Percentiles rank a stretch among this genome's conserved stretches.
Conservation (phyloP, 192 early-diverging fungal genomes). For the Spinellus fusiger region DNA sequence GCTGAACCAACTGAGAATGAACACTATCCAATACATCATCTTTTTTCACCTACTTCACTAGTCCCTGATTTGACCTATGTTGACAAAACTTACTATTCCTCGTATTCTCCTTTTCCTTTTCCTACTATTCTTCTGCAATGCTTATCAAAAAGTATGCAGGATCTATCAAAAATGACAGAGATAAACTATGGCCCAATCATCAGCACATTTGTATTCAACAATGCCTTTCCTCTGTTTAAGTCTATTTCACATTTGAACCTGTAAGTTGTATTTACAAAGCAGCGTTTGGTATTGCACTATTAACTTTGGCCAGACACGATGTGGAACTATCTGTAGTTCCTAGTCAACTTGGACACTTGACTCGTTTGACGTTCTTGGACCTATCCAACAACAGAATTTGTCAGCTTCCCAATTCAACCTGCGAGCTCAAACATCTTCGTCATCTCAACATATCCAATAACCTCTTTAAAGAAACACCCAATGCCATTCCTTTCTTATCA, state of each 20-base stretch:
- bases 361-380: slow-evolving; percentile 61
- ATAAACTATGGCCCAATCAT: not conserved
- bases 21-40: slow-evolving; percentile 11
- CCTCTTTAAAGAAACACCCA: slow-evolving; percentile 49
- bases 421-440: slow-evolving; percentile 54
- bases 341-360: slow-evolving; percentile 50
- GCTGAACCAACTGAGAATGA: not conserved
- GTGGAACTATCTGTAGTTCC: slow-evolving; percentile 6
- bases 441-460: slow-evolving; percentile 63
- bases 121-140: not conserved
- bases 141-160: not conserved
- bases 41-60: slow-evolving; percentile 24
- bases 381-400: slow-evolving; percentile 59
- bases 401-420: slow-evolving; percentile 56
- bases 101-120: not conserved
- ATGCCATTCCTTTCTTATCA: slow-evolving; percentile 52
- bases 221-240: slow-evolving; percentile 2
- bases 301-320: slow-evolving; percentile 8
- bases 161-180: not conserved
- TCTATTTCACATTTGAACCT: slow-evolving; percentile 19
- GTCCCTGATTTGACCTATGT: slow-evolving; percentile 17
- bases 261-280: slow-evolving; percentile 3
- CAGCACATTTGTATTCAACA: not conserved
- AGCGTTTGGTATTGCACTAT: not conserved
- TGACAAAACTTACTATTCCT: slow-evolving; percentile 20